Conservation (phyloP, 2,329 filamentous ascomycete species). For the Penicillium vulpinum region DNA sequence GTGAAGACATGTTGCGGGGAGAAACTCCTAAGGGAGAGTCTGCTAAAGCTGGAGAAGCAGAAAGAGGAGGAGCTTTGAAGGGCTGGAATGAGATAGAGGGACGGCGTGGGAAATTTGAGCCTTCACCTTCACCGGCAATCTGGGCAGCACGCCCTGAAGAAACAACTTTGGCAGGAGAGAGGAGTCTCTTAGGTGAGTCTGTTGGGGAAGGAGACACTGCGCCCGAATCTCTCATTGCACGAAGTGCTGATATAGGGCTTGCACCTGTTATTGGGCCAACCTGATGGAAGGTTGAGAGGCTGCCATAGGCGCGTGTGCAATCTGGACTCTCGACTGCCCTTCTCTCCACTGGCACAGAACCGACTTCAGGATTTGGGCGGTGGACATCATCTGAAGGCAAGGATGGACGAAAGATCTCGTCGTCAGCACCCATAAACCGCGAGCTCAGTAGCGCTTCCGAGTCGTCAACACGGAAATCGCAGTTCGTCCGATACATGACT, state of each 20-base stretch:
- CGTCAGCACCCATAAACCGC: conserved; percentile 87
- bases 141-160: conserved; percentile 34
- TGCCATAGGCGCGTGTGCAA: conserved; percentile 79
- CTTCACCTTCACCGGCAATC: conserved; percentile 48
- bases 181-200: conserved; percentile 52
- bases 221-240: conserved; percentile 61
- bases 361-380: conserved; percentile 55
- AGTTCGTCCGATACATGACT: conserved; percentile 83
- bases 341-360: conserved; percentile 71
- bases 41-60: conserved; percentile 71
- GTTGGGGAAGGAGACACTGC: conserved; percentile 53
- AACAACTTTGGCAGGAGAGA: conserved; percentile 39
- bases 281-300: conserved; percentile 80
- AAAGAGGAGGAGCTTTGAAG: conserved; percentile 95
- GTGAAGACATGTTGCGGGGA: conserved; percentile 51
- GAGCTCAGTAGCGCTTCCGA: conserved; percentile 88
- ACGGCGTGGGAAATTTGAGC: conserved; percentile 60
- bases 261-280: conserved; percentile 74
- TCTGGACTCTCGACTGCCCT: conserved; percentile 55
- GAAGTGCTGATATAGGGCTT: conserved; percentile 81
- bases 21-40: conserved; percentile 53
- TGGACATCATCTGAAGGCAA: conserved; percentile 56
- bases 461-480: conserved; percentile 87
- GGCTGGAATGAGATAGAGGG: conserved; percentile 89
- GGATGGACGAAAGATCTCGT: conserved; percentile 81